Evolutionary conservation across 148 eudicot genomes (phyloP).

Genomic region (Dysphania ambrosioides): DNA sequence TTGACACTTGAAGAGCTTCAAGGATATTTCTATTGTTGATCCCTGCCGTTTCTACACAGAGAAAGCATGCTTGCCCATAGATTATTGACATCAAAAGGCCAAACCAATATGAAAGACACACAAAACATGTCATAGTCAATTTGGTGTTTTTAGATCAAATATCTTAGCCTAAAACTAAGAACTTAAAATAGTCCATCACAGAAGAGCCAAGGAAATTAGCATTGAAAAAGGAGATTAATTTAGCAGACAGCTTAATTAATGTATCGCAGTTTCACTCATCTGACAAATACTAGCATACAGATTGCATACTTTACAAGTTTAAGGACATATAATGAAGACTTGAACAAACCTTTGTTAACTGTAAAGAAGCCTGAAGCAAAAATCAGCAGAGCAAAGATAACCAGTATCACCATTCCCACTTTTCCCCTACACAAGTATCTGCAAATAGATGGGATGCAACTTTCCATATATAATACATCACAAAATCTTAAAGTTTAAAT

Average conservation of each 20-base stretch:
- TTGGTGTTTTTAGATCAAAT: not conserved
- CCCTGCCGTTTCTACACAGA: conserved; percentile 32
- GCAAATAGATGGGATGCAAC: conserved; percentile 40
- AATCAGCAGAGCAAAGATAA: conserved; percentile 51
- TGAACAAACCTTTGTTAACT: conserved; percentile 53
- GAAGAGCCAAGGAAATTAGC: too few relatives aligned
- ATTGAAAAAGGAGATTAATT: too few relatives aligned
- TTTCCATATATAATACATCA: too few relatives aligned
- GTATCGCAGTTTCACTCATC: too few relatives aligned
- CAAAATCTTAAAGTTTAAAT: too few relatives aligned
- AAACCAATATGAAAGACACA: not conserved
- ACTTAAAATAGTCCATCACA: not conserved
- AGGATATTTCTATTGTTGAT: conserved; percentile 30
- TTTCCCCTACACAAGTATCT: conserved; percentile 54
- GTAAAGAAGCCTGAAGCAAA: conserved; percentile 55
- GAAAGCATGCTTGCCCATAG: too few relatives aligned
- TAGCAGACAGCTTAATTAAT: too few relatives aligned
- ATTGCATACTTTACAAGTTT: not conserved
- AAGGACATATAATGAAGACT: not conserved
- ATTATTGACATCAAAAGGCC: conserved; percentile 3
- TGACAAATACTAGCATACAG: not conserved
- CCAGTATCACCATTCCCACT: conserved; percentile 73
- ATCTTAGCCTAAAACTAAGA: not conserved
- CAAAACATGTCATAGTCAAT: not conserved
- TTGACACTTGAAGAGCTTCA: conserved; percentile 32